phyloP scores from a whole-genome alignment of 208 protist species.

The Kentomonas sorsogonicus region DNA sequence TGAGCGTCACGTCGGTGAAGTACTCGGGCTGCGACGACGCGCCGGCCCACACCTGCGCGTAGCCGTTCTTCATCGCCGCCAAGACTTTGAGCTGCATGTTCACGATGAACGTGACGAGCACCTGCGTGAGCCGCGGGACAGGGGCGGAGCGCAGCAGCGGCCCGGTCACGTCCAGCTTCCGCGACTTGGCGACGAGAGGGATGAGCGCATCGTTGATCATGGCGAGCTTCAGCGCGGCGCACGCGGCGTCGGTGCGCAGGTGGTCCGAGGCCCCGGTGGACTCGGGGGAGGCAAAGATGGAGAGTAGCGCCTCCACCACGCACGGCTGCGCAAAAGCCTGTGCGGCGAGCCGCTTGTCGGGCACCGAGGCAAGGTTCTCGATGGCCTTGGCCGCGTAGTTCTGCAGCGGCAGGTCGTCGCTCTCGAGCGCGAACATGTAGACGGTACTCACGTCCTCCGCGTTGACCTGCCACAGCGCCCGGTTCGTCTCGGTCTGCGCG shows the following conservation, averaged over 20 bases:
- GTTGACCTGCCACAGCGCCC: conserved; percentile 52
- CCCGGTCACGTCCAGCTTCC: conserved; percentile 33
- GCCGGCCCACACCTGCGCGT: conserved; percentile 26
- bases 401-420: conserved; percentile 71
- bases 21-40: too few relatives aligned
- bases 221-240: conserved; percentile 67
- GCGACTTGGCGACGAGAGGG: conserved; percentile 38
- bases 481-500: conserved; percentile 59
- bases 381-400: conserved; percentile 89
- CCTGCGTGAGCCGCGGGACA: conserved; percentile 55
- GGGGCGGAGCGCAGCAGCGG: conserved; percentile 30
- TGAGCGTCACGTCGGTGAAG: background rate
- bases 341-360: conserved; percentile 38
- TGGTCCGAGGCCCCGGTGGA: conserved; percentile 53
- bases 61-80: conserved; percentile 44
- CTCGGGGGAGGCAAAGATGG: conserved; percentile 48
- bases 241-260: conserved; percentile 79
- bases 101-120: conserved; percentile 76
- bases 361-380: conserved; percentile 83
- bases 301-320: conserved; percentile 56
- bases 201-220: conserved; percentile 65
- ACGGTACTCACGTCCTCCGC: conserved; percentile 24
- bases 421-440: conserved; percentile 50
- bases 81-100: conserved; percentile 53
- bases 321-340: conserved; percentile 46